Percentiles rank a stretch among this genome's conserved stretches.
phyloP scores from a whole-genome alignment of 306 rosid genomes.

The Cucumis hystrix region DNA sequence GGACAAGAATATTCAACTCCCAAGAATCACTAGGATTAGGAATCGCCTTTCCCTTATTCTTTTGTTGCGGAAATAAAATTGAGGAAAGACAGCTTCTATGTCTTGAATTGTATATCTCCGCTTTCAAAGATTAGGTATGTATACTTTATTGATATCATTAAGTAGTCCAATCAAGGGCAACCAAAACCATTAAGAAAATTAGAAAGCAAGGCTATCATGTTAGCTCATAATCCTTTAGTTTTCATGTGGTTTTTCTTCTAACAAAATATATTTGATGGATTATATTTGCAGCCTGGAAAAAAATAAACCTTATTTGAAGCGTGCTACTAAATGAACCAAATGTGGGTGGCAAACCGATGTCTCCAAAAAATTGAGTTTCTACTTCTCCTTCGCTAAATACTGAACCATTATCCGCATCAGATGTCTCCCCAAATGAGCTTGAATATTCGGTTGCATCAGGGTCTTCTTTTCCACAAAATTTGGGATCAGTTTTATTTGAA shows the following conservation, averaged over 20 bases:
- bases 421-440: slow-evolving; percentile 67
- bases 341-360: slow-evolving; percentile 25
- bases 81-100: background rate
- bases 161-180: background rate
- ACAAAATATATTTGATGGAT: background rate
- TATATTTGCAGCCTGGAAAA: slow-evolving; percentile 5
- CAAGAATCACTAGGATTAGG: background rate
- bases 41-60: background rate
- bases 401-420: slow-evolving; percentile 38
- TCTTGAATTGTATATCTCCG: background rate
- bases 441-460: slow-evolving; percentile 87
- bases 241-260: background rate
- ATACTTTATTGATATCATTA: background rate
- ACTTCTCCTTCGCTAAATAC: slow-evolving; percentile 67
- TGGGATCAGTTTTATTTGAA: slow-evolving; percentile 30
- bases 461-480: slow-evolving; percentile 38
- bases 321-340: slow-evolving; percentile 29
- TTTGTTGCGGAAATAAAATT: background rate
- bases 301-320: slow-evolving; percentile 43
- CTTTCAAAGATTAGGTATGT: background rate
- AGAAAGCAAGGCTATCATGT: background rate
- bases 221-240: background rate
- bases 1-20: background rate
- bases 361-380: slow-evolving; percentile 50
- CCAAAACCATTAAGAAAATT: background rate